phyloP scores from a whole-genome alignment of 2,329 filamentous ascomycete genomes.

The Penicillium sp. region DNA sequence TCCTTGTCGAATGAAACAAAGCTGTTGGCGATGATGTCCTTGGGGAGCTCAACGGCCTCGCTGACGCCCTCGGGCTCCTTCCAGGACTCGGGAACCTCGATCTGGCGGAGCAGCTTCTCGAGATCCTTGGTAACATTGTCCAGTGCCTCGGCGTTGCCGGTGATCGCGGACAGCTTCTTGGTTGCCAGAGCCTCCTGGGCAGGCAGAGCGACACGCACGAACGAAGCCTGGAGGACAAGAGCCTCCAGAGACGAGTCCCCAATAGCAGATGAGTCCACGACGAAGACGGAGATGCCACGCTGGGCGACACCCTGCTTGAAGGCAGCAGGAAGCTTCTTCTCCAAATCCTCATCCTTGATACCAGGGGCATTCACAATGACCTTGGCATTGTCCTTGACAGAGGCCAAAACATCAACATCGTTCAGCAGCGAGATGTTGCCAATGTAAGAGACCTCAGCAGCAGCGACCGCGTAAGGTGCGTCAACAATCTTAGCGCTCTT shows the following conservation, averaged over 20 bases:
- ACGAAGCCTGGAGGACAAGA: conserved; percentile 74
- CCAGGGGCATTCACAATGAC: conserved; percentile 73
- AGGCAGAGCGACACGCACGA: conserved; percentile 73
- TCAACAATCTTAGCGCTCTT: conserved; percentile 80
- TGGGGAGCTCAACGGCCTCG: conserved; percentile 50
- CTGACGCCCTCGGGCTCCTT: conserved; percentile 58
- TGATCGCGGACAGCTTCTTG: conserved; percentile 63
- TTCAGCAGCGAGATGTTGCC: conserved; percentile 77
- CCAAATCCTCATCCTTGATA: conserved; percentile 82
- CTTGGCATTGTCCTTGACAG: conserved; percentile 67
- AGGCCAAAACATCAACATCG: conserved; percentile 70
- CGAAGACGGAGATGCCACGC: conserved; percentile 68
- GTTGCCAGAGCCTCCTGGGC: conserved; percentile 61
- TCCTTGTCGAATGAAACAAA: conserved; percentile 77
- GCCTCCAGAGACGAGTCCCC: conserved; percentile 66
- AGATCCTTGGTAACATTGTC: conserved; percentile 62
- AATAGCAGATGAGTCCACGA: conserved; percentile 70
- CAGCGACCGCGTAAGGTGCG: conserved; percentile 74
- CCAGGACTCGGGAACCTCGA: conserved; percentile 81
- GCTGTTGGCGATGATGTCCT: conserved; percentile 71
- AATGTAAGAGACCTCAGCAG: conserved; percentile 76
- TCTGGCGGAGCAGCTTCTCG: conserved; percentile 65
- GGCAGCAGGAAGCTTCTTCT: conserved; percentile 73
- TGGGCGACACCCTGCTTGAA: conserved; percentile 70
- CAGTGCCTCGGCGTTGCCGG: conserved; percentile 59